phyloP scores from a whole-genome alignment of 768 basidiomycete genomes.

The Amanita pallidorosea region DNA sequence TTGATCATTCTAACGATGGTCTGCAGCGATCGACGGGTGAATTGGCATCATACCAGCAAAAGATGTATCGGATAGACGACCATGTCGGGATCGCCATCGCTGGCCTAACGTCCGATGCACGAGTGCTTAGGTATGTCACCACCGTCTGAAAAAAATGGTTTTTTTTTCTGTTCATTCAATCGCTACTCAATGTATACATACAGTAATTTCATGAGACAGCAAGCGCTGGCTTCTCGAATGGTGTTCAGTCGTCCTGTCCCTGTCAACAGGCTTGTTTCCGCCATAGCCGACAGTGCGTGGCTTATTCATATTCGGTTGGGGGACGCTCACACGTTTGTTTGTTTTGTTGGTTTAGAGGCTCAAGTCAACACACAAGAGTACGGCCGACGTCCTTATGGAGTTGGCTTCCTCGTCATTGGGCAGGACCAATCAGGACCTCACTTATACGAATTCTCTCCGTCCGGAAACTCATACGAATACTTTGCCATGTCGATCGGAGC shows the following conservation, averaged over 20 bases:
- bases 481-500: slow-evolving; percentile 98
- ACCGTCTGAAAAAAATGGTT: neutral
- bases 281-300: slow-evolving; percentile 88
- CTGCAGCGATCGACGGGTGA: slow-evolving; percentile 91
- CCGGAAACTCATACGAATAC: slow-evolving; percentile 96
- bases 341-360: slow-evolving; percentile 53
- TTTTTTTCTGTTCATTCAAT: no score
- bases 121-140: slow-evolving; percentile 75
- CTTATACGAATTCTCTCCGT: slow-evolving; percentile 96
- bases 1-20: neutral
- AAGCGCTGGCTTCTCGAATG: slow-evolving; percentile 94
- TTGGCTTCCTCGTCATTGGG: slow-evolving; percentile 96
- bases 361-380: slow-evolving; percentile 99
- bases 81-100: slow-evolving; percentile 99
- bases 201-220: slow-evolving; percentile 99
- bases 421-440: slow-evolving; percentile 96
- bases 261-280: slow-evolving; percentile 84
- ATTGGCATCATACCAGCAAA: slow-evolving; percentile 98
- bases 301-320: no score
- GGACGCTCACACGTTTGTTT: no score
- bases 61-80: slow-evolving; percentile 99
- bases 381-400: slow-evolving; percentile 94
- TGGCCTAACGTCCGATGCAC: slow-evolving; percentile 96
- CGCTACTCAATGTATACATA: no score
- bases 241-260: slow-evolving; percentile 91